phyloP scores from a whole-genome alignment of 202 grass and related monocot genomes.

The Sporobolus alterniflorus region DNA sequence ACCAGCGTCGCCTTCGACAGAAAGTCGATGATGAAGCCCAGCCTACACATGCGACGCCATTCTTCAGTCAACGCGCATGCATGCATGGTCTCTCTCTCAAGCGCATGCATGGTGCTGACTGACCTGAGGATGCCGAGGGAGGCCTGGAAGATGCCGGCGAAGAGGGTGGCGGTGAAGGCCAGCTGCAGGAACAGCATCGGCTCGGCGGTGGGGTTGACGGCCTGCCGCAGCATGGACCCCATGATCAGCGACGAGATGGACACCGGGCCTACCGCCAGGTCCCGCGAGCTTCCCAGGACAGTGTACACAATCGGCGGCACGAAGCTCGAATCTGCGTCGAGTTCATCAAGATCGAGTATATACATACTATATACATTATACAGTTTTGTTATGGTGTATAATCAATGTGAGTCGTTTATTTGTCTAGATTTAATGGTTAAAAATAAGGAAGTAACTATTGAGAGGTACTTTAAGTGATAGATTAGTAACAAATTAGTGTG shows the following conservation, averaged over 20 bases:
- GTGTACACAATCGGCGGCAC: slow-evolving; percentile 91
- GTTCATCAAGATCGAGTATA: too few relatives aligned
- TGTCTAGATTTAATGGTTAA: too few relatives aligned
- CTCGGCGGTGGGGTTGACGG: slow-evolving; percentile 61
- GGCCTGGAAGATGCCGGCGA: slow-evolving; percentile 88
- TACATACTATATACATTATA: too few relatives aligned
- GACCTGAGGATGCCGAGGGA: slow-evolving; percentile 88
- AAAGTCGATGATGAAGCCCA: slow-evolving; percentile 94
- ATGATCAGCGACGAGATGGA: slow-evolving; percentile 95
- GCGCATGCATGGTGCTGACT: neutral
- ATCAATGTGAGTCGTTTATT: too few relatives aligned
- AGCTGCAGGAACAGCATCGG: slow-evolving; percentile 90
- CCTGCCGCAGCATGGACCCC: slow-evolving; percentile 92
- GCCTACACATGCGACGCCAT: slow-evolving; percentile 7
- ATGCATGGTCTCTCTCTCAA: neutral
- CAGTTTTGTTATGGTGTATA: too few relatives aligned
- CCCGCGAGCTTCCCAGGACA: slow-evolving; percentile 83
- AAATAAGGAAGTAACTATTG: too few relatives aligned
- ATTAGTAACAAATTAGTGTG: too few relatives aligned
- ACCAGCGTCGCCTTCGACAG: slow-evolving; percentile 90
- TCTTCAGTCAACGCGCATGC: neutral
- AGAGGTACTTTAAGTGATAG: too few relatives aligned
- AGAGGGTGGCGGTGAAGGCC: slow-evolving; percentile 89
- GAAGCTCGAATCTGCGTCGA: slow-evolving; percentile 76
- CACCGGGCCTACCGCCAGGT: slow-evolving; percentile 88